Evolutionary conservation across 2,329 filamentous ascomycete species (phyloP).

Genomic region (Elsinoe necatrix): DNA sequence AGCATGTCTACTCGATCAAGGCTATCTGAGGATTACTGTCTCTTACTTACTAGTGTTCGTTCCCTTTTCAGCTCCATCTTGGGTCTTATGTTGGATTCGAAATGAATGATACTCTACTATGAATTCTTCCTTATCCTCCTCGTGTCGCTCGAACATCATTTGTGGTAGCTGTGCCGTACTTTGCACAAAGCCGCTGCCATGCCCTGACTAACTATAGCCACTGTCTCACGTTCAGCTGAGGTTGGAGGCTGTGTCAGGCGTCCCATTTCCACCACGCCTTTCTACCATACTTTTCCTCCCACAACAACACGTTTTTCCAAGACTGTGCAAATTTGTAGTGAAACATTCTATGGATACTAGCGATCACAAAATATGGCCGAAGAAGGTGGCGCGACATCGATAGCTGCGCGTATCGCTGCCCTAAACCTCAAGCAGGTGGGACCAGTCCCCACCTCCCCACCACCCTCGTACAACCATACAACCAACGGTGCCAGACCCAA

Average conservation of each 20-base stretch:
- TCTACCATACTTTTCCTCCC: background rate
- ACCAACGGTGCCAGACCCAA: conserved; percentile 13
- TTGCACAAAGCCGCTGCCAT: no score
- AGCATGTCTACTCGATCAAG: background rate
- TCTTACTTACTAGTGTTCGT: conserved; percentile 4
- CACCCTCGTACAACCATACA: conserved; percentile 30
- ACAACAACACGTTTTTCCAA: background rate
- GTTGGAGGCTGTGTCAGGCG: conserved; percentile 6
- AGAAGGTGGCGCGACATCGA: conserved; percentile 24
- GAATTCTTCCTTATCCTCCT: background rate
- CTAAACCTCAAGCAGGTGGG: conserved; percentile 41
- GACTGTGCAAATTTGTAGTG: background rate
- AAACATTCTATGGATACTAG: background rate
- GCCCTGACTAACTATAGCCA: background rate
- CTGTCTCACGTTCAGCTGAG: background rate
- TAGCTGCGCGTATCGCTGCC: conserved; percentile 41
- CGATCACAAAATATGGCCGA: conserved; percentile 16
- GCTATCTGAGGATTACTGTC: background rate
- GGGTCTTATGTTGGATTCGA: conserved; percentile 5
- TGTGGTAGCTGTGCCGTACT: no score
- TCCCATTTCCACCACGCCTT: background rate
- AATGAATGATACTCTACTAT: conserved; percentile 3
- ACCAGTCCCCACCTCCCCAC: conserved; percentile 28
- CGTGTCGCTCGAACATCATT: background rate
- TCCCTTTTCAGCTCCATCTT: background rate